Percentiles rank a stretch among this genome's conserved stretches.
These are phyloP conservation scores for Ceratocystis destructans DNA, from an alignment of 2,329 filamentous ascomycete species.

Conservation along the genomic window DNA sequence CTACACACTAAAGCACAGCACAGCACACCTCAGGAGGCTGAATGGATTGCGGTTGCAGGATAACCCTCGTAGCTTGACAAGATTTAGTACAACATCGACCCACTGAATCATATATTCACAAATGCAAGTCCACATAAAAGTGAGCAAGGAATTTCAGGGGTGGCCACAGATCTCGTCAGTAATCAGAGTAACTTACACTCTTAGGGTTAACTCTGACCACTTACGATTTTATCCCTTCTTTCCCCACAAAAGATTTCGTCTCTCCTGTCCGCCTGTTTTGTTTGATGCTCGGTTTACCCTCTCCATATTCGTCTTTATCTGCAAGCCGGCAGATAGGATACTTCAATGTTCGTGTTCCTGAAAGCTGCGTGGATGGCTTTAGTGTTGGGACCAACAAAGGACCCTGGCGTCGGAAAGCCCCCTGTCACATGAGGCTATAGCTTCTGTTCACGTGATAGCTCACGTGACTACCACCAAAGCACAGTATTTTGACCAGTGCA, in stretches of 20 bases:
- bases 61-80: background rate
- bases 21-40: background rate
- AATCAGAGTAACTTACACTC: background rate
- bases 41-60: background rate
- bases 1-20: background rate
- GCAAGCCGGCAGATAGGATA: background rate
- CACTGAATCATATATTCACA: background rate
- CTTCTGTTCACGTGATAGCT: background rate
- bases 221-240: background rate
- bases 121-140: background rate
- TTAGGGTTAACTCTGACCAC: background rate
- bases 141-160: background rate
- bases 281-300: background rate
- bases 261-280: background rate
- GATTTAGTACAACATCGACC: background rate
- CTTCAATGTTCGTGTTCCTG: background rate
- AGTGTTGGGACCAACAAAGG: conserved; percentile 3
- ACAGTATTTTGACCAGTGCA: background rate
- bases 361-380: background rate
- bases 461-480: background rate
- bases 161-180: background rate
- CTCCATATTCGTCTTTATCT: background rate
- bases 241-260: background rate
- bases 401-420: background rate
- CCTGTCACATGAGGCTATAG: conserved; percentile 3